phyloP scores from a whole-genome alignment of 345 rosid species.

The Abelmoschus esculentus region DNA sequence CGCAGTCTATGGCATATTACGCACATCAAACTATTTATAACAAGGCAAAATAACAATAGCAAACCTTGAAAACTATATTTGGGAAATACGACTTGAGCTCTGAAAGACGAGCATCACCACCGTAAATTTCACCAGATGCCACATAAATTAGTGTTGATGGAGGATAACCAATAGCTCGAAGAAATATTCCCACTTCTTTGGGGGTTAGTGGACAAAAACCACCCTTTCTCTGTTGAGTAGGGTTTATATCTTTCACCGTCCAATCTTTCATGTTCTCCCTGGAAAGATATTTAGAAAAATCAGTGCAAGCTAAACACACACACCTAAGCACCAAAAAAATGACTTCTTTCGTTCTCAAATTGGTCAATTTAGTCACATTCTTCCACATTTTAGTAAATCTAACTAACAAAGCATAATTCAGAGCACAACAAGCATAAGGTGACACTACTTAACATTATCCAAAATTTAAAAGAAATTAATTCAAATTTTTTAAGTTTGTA shows the following conservation, averaged over 20 bases:
- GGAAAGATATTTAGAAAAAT: conserved; percentile 3
- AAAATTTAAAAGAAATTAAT: too few relatives aligned
- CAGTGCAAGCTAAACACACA: background rate
- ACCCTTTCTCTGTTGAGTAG: conserved; percentile 72
- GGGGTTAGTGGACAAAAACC: conserved; percentile 94
- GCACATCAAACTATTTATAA: conserved; percentile 3
- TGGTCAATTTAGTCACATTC: background rate
- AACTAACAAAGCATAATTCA: background rate
- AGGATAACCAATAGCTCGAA: conserved; percentile 78
- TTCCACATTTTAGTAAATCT: background rate
- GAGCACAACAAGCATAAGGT: too few relatives aligned
- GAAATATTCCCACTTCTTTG: conserved; percentile 78
- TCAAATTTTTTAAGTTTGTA: background rate
- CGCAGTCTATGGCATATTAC: background rate
- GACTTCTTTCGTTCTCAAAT: background rate
- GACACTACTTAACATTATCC: conserved; percentile 3
- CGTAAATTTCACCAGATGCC: conserved; percentile 88
- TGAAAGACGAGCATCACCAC: conserved; percentile 60
- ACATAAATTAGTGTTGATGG: conserved; percentile 61
- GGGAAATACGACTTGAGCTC: conserved; percentile 68
- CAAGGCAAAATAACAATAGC: conserved; percentile 1
- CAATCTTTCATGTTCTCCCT: conserved; percentile 84
- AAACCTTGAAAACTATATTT: conserved; percentile 73
- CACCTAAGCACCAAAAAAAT: background rate
- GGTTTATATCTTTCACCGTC: conserved; percentile 84